Percentiles rank a stretch among this genome's conserved stretches.
phyloP scores from a whole-genome alignment of 2,329 filamentous ascomycete species.

The Epichloe brachyelytri region DNA sequence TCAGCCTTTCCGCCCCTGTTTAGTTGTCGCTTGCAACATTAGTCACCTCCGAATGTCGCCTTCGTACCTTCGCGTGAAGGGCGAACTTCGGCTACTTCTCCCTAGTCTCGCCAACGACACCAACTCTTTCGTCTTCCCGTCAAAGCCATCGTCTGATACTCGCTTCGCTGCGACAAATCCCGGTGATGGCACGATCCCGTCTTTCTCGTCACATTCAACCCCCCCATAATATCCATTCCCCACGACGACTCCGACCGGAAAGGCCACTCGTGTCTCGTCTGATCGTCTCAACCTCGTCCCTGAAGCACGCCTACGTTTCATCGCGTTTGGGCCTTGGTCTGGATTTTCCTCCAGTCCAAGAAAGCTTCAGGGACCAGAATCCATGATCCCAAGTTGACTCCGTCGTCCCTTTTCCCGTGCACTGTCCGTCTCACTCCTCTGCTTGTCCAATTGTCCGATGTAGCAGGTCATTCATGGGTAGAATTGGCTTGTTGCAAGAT shows the following conservation, averaged over 20 bases:
- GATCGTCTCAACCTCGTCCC: background rate
- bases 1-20: too few species aligned
- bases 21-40: too few species aligned
- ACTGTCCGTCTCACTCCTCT: background rate
- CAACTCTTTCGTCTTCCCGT: too few species aligned
- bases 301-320: constrained; percentile 4
- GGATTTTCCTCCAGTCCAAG: background rate
- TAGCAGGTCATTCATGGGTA: background rate
- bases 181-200: too few species aligned
- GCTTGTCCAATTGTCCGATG: background rate
- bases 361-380: background rate
- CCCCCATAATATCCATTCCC: too few species aligned
- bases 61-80: too few species aligned
- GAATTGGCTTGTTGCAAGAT: background rate
- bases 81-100: background rate
- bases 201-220: too few species aligned
- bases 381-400: background rate
- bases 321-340: background rate
- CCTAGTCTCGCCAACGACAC: background rate
- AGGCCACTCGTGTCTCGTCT: background rate
- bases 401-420: background rate
- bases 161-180: too few species aligned
- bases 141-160: too few species aligned
- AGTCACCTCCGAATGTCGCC: too few species aligned
- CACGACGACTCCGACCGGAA: background rate